Conservation (phyloP, 2,329 filamentous ascomycete genomes). For the Beauveria sp. region DNA sequence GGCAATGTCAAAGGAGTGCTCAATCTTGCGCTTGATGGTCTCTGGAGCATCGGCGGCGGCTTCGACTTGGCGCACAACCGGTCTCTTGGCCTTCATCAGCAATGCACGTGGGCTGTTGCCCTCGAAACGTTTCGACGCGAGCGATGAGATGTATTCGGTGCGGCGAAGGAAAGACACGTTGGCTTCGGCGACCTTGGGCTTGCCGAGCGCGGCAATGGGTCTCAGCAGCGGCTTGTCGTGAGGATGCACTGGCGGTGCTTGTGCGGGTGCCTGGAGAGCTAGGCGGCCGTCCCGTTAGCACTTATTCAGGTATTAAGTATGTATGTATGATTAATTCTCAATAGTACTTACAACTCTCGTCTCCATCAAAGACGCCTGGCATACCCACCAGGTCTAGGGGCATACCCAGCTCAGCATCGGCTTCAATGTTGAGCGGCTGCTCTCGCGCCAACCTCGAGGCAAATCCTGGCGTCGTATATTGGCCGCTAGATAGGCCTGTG, state of each 20-base stretch:
- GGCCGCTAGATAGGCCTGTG: conserved; percentile 74
- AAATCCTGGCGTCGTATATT: conserved; percentile 87
- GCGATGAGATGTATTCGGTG: conserved; percentile 85
- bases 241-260: conserved; percentile 66
- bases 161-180: conserved; percentile 89
- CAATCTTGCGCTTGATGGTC: conserved; percentile 61
- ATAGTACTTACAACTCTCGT: conserved; percentile 70
- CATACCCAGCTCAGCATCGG: conserved; percentile 97
- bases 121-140: conserved; percentile 41
- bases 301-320: conserved; percentile 11
- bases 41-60: conserved; percentile 54
- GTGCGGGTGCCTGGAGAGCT: conserved; percentile 77
- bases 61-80: conserved; percentile 44
- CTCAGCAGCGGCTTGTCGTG: conserved; percentile 79
- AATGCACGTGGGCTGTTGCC: conserved; percentile 36
- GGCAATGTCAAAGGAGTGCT: conserved; percentile 51
- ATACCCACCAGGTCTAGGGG: conserved; percentile 91
- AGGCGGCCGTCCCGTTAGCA: conserved; percentile 1
- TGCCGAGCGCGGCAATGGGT: conserved; percentile 76
- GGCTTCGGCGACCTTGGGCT: conserved; percentile 66
- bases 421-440: conserved; percentile 92
- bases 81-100: conserved; percentile 26
- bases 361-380: conserved; percentile 88
- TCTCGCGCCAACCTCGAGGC: conserved; percentile 82
- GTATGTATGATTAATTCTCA: background rate